Base-by-base conservation (phyloP, 352 stramenopile genomes). In the Peronospora tabacina region DNA sequence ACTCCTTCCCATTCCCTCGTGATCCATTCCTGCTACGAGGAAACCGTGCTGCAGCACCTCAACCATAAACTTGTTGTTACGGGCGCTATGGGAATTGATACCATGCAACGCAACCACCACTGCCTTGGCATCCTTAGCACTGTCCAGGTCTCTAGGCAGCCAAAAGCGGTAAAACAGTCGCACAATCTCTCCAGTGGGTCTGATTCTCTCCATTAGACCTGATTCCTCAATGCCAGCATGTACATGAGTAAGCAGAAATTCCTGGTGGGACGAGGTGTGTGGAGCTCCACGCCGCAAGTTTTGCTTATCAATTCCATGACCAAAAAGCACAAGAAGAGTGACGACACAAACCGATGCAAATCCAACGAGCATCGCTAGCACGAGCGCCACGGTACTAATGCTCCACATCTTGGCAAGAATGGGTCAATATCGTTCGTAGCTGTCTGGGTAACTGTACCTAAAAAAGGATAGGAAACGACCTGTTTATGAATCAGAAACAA, bases 61-160 rank as follows among this genome's bases (percentile, higher is more conserved):
- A 34, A 82, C 61, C 66, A 85, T 86, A 60, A 89, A 87, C 42
- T 57, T 71, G 30, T 77, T 84, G 64, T 83, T 85, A 38, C 80
- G 71, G n/a, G 70, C 77, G 49, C 77, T 88, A 61, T 91, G 80
- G 34, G 75, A 84, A 49, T 87, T 91, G 33, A 91, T 54, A 35
- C 80, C 77, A 35, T 91, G 80, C 24, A 91, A 50, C 35, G 85
- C 70, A 15, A 89, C 61, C n/a, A 91, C 67, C 5, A 91, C 66
- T 7, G 70, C 77, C 28, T 64, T 70, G 1, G 61, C 62, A 12
- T 68, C 65, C 1, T 40, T 16, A 1, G 58, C 40, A 29, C 63
- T 63, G 13, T 61, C 50, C n/a, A 78, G 35, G n/a, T 69, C 52
- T 32, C 56, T 72, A 10, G 77, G 77, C 42, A 79, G 44, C 77